Evolutionary conservation across 2,329 filamentous ascomycete species (phyloP).

Genomic region (Orbilia oligospora): DNA sequence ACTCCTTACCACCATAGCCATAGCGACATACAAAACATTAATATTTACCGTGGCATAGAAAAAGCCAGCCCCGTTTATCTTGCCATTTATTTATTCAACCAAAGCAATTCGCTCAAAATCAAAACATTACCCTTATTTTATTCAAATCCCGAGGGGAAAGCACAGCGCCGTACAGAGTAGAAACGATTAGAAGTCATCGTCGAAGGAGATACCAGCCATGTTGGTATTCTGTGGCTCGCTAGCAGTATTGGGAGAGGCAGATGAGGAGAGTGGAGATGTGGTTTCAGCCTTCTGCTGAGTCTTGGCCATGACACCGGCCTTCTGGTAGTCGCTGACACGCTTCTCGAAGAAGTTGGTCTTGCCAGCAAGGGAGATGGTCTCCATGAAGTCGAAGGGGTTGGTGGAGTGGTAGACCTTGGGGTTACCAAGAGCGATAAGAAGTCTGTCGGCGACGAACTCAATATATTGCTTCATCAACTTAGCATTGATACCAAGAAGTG

Average conservation of each 20-base stretch:
- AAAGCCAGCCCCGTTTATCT: slow-evolving; percentile 2
- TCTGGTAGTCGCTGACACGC: slow-evolving; percentile 99
- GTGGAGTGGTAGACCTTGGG: slow-evolving; percentile 90
- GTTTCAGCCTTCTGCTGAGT: slow-evolving; percentile 78
- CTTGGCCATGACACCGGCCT: slow-evolving; percentile 97
- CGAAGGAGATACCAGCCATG: slow-evolving; percentile 88
- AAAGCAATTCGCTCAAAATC: slow-evolving; percentile 33
- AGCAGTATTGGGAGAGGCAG: slow-evolving; percentile 68
- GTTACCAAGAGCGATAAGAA: slow-evolving; percentile 92
- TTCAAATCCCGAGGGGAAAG: slow-evolving; percentile 1
- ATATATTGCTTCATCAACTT: slow-evolving; percentile 99
- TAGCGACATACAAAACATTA: slow-evolving; percentile 37
- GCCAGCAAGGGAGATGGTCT: slow-evolving; percentile 97
- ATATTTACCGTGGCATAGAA: slow-evolving; percentile 25
- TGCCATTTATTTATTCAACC: slow-evolving; percentile 32
- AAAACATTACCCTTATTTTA: slow-evolving; percentile 15
- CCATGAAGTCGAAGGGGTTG: slow-evolving; percentile 99
- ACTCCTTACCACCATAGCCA: slow-evolving; percentile 50
- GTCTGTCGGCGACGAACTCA: slow-evolving; percentile 97
- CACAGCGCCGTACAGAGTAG: not conserved
- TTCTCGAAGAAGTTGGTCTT: slow-evolving; percentile 99
- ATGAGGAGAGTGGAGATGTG: slow-evolving; percentile 64
- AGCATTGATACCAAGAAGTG: slow-evolving; percentile 96
- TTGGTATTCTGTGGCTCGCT: slow-evolving; percentile 72
- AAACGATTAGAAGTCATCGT: slow-evolving; percentile 89